Evolutionary conservation across 768 basidiomycete species (phyloP).

Genomic region (Pilatotrama ljubarskyi): DNA sequence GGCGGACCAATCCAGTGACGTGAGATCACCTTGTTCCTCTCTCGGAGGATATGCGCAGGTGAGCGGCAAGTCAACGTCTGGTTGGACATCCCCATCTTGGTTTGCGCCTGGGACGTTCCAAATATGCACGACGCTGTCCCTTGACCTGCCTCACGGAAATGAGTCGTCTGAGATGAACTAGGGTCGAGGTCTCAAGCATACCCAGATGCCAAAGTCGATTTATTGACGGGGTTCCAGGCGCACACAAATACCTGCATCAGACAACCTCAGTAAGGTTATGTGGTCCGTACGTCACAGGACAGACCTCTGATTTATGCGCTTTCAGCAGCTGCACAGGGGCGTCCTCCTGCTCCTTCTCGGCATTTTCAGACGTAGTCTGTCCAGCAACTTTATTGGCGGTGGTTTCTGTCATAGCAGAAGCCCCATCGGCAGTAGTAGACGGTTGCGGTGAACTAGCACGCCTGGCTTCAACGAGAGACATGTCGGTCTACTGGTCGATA

Average conservation of each 20-base stretch:
- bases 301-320: constrained; percentile 46
- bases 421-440: background rate
- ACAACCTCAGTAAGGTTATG: background rate
- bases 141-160: constrained; percentile 51
- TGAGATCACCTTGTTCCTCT: constrained; percentile 60
- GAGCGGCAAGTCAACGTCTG: constrained; percentile 17
- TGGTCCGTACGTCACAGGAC: background rate
- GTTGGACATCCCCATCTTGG: background rate
- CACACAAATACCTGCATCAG: constrained; percentile 73
- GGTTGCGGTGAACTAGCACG: constrained; percentile 30
- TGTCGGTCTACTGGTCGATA: background rate
- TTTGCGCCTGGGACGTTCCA: constrained; percentile 59
- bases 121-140: constrained; percentile 71
- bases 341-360: background rate
- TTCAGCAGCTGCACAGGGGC: constrained; percentile 13
- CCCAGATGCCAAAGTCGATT: constrained; percentile 72
- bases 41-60: constrained; percentile 52
- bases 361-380: background rate
- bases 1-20: constrained; percentile 74
- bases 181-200: constrained; percentile 33
- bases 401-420: background rate
- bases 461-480: constrained; percentile 3
- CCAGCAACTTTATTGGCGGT: background rate
- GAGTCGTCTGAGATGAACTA: background rate
- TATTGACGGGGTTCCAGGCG: constrained; percentile 69